Evolutionary conservation across 495 filamentous ascomycete species (phyloP), one percentile per base, ranked within the genome.

Genomic region (Sordaria brevicollis): DNA sequence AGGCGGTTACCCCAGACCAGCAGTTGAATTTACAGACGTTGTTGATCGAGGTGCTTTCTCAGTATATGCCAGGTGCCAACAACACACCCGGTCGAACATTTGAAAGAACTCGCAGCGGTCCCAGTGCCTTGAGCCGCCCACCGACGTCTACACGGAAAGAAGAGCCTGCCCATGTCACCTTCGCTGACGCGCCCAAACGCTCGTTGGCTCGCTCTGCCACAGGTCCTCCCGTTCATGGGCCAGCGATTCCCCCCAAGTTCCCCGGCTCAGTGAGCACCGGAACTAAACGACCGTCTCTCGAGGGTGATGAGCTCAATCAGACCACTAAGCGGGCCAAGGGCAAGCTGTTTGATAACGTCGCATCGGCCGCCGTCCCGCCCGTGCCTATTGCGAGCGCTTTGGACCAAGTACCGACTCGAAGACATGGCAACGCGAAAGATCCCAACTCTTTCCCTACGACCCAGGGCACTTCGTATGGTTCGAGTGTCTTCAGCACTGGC

Each of bases 401-500:
- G 31, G 74, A 75, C 72, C 65, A 67, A n/a, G 74, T 75, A 38
- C 74, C 74, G n/a, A 49, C 15, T 35, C 71, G 74, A 7, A 66
- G 41, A n/a, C 49, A 62, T 62, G 49, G 25, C 5, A 62, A 62
- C 33, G 33, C 49, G 10, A 62, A 29, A 15, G 49, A 62, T 31
- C 25, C 49, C 5, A 62, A 33, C 8, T 69, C 11, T 71, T 72
- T 74, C 7, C 35, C 8, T 33, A 74, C 70, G 38, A 72, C 71
- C 8, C 78, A 73, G 49, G 69, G 35, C 31, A 69, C 67, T 10
- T 76, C 75, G 0, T 39, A 73, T 43, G 65, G 43, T 17, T 75
- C 79, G n/a, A 71, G 69, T 7, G 65, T 78, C 34, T 82, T 82
- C 49, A 75, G 21, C 43, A 62, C 11, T 33, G 73, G 37, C 9